A percentile compares a stretch with the other conserved stretches of the same genome.
phyloP scores from a whole-genome alignment of 495 filamentous ascomycete genomes.

The Podospora bellae-mahoneyi region DNA sequence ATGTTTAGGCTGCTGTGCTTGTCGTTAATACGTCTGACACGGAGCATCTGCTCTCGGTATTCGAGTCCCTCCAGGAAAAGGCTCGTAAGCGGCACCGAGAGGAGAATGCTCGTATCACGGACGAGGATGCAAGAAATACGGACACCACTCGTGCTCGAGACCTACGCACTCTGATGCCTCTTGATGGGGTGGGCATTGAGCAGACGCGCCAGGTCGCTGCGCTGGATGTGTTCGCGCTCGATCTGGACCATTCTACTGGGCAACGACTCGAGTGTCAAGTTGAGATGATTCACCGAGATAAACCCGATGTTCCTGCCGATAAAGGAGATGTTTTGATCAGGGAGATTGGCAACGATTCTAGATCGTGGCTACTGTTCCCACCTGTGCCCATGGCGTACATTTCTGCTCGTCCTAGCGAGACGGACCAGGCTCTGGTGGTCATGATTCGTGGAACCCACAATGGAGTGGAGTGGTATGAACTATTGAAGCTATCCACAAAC shows the following conservation, averaged over 20 bases:
- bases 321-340: slow-evolving; percentile 84
- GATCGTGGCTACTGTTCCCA: slow-evolving; percentile 85
- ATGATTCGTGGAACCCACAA: slow-evolving; percentile 72
- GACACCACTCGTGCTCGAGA: slow-evolving; percentile 77
- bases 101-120: slow-evolving; percentile 81
- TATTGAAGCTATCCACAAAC: slow-evolving; percentile 66
- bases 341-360: slow-evolving; percentile 68
- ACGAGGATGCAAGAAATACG: slow-evolving; percentile 81
- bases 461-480: slow-evolving; percentile 72
- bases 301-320: slow-evolving; percentile 49
- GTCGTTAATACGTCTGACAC: slow-evolving; percentile 32
- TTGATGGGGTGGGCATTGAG: slow-evolving; percentile 68
- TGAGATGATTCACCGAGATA: slow-evolving; percentile 85
- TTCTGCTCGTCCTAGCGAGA: slow-evolving; percentile 76
- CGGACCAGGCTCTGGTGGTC: slow-evolving; percentile 65
- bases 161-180: slow-evolving; percentile 65
- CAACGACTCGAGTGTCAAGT: slow-evolving; percentile 83
- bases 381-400: slow-evolving; percentile 65
- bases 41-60: slow-evolving; percentile 39
- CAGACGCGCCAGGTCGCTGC: slow-evolving; percentile 72
- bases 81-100: slow-evolving; percentile 77
- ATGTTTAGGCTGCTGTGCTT: slow-evolving; percentile 43
- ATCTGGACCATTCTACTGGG: slow-evolving; percentile 83
- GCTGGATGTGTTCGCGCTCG: slow-evolving; percentile 82
- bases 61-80: slow-evolving; percentile 69